Conservation (phyloP, 1,284 basidiomycete species). For the Ustilago bromivora region DNA sequence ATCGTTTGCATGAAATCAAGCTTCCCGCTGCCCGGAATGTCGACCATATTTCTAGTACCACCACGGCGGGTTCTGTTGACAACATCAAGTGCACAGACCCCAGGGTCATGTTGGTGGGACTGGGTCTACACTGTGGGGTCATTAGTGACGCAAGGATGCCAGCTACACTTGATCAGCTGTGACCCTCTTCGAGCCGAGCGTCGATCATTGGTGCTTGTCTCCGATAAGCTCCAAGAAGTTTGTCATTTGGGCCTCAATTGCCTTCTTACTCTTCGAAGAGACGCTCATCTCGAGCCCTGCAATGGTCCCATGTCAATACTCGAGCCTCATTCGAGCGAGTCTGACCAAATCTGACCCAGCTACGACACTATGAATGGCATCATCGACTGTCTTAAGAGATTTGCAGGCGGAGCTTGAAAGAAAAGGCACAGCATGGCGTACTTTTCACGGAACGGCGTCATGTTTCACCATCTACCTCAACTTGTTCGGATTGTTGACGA, state of each 20-base stretch:
- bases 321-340: neutral
- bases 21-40: neutral
- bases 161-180: neutral
- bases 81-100: neutral
- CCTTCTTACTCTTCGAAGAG: neutral
- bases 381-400: neutral
- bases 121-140: neutral
- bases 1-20: neutral
- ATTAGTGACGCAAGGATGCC: neutral
- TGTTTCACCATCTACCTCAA: neutral
- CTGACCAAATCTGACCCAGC: neutral
- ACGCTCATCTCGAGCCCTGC: neutral
- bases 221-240: neutral
- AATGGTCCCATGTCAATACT: neutral
- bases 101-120: neutral
- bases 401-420: constrained; percentile 1
- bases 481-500: neutral
- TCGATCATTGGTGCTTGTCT: neutral
- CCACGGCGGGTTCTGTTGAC: neutral
- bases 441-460: neutral
- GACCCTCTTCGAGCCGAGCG: neutral
- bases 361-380: neutral
- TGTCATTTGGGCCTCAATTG: neutral
- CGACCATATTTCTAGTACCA: constrained; percentile 1
- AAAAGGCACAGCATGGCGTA: neutral